These are phyloP conservation scores for Termitomyces sp. DNA, from an alignment of 768 basidiomycete genomes.

Conservation along the genomic window DNA sequence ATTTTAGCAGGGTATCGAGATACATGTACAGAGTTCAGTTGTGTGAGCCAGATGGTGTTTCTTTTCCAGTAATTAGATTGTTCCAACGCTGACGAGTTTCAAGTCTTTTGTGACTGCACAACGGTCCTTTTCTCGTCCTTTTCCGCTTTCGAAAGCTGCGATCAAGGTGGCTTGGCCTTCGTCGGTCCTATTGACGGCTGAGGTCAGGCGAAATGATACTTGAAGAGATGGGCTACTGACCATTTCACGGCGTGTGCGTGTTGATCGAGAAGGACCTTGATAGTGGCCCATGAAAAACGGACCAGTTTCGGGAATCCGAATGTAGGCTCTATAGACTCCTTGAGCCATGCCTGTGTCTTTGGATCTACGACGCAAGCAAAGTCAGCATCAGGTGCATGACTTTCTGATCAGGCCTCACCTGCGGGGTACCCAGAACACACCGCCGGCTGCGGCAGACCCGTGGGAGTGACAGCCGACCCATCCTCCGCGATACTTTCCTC, in stretches of 20 bases:
- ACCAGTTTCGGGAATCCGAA: constrained; percentile 92
- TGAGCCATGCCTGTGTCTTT: constrained; percentile 86
- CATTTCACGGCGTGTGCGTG: constrained; percentile 78
- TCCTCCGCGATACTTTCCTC: constrained; percentile 46
- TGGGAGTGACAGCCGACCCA: constrained; percentile 11
- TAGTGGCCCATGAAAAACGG: constrained; percentile 94
- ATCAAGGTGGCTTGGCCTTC: constrained; percentile 76
- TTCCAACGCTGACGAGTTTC: constrained; percentile 64
- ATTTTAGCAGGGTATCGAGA: neutral
- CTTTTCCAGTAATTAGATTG: constrained; percentile 55
- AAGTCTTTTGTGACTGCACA: constrained; percentile 71
- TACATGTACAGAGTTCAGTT: neutral
- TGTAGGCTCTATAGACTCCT: constrained; percentile 69
- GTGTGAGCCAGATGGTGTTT: no score
- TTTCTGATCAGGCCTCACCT: constrained; percentile 38
- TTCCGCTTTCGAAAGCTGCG: constrained; percentile 68
- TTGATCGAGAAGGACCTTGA: constrained; percentile 81
- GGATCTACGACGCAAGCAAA: constrained; percentile 59
- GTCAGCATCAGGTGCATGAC: neutral
- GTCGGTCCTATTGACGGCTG: constrained; percentile 58
- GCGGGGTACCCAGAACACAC: constrained; percentile 77
- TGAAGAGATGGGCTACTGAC: constrained; percentile 36
- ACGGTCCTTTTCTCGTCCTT: constrained; percentile 73
- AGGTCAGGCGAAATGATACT: neutral
- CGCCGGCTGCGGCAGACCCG: constrained; percentile 51